Evolutionary conservation across 1,284 basidiomycete species (phyloP).

Genomic region (Stygiomarasmius scandens): DNA sequence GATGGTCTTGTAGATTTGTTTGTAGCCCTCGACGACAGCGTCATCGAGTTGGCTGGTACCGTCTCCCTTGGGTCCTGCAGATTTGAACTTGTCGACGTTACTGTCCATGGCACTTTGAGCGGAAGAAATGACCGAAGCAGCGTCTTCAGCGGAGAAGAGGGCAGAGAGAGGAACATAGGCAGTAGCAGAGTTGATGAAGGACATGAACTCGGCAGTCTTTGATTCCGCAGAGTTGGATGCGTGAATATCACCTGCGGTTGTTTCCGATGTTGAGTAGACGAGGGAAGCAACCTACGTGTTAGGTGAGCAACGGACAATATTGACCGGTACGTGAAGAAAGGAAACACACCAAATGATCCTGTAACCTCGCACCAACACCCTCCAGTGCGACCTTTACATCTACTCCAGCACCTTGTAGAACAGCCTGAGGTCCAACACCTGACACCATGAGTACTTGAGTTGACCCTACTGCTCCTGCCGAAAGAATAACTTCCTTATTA

Average conservation of each 20-base stretch:
- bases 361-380: constrained; percentile 69
- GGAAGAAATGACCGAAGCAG: constrained; percentile 24
- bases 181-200: constrained; percentile 63
- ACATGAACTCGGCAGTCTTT: constrained; percentile 45
- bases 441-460: constrained; percentile 64
- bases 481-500: constrained; percentile 55
- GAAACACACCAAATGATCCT: constrained; percentile 54
- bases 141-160: constrained; percentile 42
- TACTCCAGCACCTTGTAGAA: constrained; percentile 51
- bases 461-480: constrained; percentile 56
- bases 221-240: not conserved
- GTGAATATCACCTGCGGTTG: constrained; percentile 17
- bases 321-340: too few relatives aligned
- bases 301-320: too few relatives aligned
- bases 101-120: constrained; percentile 33
- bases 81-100: constrained; percentile 14
- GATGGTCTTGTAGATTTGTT: constrained; percentile 58
- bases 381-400: constrained; percentile 49
- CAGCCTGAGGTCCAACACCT: constrained; percentile 59
- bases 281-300: constrained; percentile 3
- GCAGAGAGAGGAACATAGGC: constrained; percentile 56
- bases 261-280: constrained; percentile 19
- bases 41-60: constrained; percentile 46
- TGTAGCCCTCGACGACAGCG: constrained; percentile 64
- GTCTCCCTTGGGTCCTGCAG: constrained; percentile 44